Evolutionary conservation across 2,329 filamentous ascomycete genomes (phyloP).

Genomic region (Phialophora tarda): DNA sequence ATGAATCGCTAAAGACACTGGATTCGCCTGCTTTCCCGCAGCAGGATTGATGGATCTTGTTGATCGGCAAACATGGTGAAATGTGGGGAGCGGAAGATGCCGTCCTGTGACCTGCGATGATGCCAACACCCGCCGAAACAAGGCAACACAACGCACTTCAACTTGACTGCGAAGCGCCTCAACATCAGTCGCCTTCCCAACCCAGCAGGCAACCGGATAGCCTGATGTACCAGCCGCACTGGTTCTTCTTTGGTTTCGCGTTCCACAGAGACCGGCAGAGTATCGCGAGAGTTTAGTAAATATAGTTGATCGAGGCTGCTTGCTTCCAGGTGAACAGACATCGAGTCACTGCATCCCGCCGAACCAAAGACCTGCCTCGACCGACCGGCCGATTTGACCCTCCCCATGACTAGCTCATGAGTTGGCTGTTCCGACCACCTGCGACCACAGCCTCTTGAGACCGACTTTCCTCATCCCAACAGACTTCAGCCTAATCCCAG

Average conservation of each 20-base stretch:
- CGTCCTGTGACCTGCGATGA: background rate
- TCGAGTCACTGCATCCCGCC: slow-evolving; percentile 8
- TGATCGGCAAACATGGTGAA: background rate
- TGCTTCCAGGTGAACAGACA: background rate
- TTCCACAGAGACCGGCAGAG: background rate
- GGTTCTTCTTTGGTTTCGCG: background rate
- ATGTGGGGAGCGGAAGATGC: background rate
- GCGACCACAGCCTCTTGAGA: background rate
- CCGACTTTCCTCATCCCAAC: background rate
- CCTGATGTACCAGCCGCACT: background rate
- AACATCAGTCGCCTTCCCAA: background rate
- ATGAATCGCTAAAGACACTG: background rate
- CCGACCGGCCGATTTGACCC: background rate
- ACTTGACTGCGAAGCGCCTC: background rate
- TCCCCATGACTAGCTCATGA: background rate
- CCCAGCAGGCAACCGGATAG: background rate
- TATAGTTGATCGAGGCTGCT: background rate
- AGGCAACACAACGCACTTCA: slow-evolving; percentile 2
- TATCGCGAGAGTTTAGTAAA: background rate
- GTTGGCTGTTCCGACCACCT: background rate
- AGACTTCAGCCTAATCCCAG: background rate
- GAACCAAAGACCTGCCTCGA: background rate
- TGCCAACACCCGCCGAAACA: slow-evolving; percentile 1
- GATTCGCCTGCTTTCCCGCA: background rate
- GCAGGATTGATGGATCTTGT: no score